phyloP scores from a whole-genome alignment of 176 grass and related monocot species.

The Oryza nivara region DNA sequence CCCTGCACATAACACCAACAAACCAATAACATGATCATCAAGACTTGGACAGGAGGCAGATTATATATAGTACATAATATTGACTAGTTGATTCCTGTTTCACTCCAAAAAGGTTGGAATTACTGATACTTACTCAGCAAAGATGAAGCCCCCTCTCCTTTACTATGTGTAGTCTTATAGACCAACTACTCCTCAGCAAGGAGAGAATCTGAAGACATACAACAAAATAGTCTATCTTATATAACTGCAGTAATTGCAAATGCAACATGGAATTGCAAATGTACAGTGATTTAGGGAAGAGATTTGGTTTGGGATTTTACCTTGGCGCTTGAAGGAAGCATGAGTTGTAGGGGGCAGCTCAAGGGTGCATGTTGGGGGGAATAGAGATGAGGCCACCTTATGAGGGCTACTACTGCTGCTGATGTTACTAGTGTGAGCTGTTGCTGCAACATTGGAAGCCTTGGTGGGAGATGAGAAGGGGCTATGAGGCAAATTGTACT shows the following conservation, averaged over 20 bases:
- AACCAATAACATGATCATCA: constrained; percentile 50
- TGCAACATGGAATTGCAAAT: too few relatives aligned
- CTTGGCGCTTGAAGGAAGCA: constrained; percentile 90
- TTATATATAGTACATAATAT: constrained; percentile 35
- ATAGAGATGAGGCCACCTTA: constrained; percentile 59
- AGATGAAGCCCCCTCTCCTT: too few relatives aligned
- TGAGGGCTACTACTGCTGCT: constrained; percentile 37
- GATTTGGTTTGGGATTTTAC: constrained; percentile 37
- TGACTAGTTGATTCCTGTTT: constrained; percentile 5
- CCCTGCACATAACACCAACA: constrained; percentile 46
- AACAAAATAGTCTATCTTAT: too few relatives aligned
- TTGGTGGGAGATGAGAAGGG: constrained; percentile 80
- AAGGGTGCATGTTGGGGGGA: constrained; percentile 54
- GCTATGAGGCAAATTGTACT: constrained; percentile 83
- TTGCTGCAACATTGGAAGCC: constrained; percentile 28
- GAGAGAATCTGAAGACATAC: too few relatives aligned
- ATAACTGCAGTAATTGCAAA: too few relatives aligned
- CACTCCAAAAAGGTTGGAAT: not conserved
- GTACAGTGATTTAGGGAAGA: not conserved
- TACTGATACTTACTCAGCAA: too few relatives aligned
- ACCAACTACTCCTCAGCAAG: too few relatives aligned
- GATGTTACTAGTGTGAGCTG: constrained; percentile 21
- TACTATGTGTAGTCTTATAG: too few relatives aligned
- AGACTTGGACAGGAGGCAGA: not conserved
- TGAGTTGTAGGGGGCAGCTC: constrained; percentile 69